Percentiles rank a stretch among this genome's conserved stretches.
Evolutionary conservation across 2,329 filamentous ascomycete species (phyloP).

Genomic region (Fusarium sp.): DNA sequence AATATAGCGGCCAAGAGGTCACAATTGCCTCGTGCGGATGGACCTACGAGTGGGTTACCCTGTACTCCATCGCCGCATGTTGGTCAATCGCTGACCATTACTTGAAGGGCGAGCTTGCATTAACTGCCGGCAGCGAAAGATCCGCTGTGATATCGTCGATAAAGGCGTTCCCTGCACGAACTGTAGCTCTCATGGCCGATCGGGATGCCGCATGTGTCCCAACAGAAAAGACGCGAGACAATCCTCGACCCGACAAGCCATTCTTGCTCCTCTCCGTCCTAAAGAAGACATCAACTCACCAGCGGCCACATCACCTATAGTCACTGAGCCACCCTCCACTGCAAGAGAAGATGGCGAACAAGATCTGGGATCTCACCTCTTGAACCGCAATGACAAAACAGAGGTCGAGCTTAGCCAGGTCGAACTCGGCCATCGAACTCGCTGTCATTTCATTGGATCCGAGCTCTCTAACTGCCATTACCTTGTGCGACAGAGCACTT

Average conservation of each 20-base stretch:
- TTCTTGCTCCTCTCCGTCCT: neutral
- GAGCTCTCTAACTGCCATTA: constrained; percentile 3
- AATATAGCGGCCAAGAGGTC: neutral
- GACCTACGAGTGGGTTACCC: neutral
- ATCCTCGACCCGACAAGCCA: neutral
- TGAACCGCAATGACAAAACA: neutral
- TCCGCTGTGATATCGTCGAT: neutral
- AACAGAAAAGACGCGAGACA: neutral
- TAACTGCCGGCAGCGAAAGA: neutral
- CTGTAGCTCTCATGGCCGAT: neutral
- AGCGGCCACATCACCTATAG: neutral
- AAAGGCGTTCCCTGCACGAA: constrained; percentile 7
- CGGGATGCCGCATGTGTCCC: neutral
- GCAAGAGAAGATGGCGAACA: neutral
- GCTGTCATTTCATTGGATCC: constrained; percentile 1
- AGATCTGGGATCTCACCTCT: neutral
- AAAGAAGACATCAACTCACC: neutral
- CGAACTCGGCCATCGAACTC: constrained; percentile 7
- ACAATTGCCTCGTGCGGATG: neutral
- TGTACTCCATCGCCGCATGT: fast-evolving
- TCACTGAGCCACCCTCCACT: neutral
- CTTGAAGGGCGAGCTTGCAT: neutral
- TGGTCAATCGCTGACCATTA: fast-evolving
- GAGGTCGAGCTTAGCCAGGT: neutral
- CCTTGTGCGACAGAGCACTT: neutral